phyloP scores from a whole-genome alignment of 2,329 filamentous ascomycete species.

The Herpotrichia juniperi region DNA sequence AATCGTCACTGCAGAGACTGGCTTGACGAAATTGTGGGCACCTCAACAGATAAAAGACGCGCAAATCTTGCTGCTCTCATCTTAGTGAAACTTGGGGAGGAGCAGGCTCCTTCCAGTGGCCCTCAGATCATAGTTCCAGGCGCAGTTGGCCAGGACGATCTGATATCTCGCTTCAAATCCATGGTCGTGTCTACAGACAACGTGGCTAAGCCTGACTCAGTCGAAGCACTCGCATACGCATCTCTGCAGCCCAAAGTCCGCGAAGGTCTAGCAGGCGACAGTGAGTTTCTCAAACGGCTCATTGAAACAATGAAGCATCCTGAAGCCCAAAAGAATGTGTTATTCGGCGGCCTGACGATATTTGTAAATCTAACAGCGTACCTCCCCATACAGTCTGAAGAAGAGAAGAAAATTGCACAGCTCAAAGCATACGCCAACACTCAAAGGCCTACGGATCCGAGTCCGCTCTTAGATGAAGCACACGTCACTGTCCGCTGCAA shows the following conservation, averaged over 20 bases:
- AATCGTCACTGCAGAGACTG: constrained; percentile 84
- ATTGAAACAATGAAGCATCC: constrained; percentile 62
- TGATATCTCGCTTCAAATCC: constrained; percentile 64
- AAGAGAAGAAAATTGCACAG: constrained; percentile 89
- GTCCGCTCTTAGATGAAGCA: constrained; percentile 76
- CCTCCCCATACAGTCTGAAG: constrained; percentile 77
- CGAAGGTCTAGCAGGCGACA: constrained; percentile 75
- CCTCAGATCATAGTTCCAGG: constrained; percentile 39
- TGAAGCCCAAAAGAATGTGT: constrained; percentile 60
- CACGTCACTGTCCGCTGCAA: constrained; percentile 78
- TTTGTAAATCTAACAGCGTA: constrained; percentile 86
- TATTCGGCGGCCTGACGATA: constrained; percentile 86
- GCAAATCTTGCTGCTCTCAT: constrained; percentile 59
- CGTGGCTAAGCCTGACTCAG: constrained; percentile 68
- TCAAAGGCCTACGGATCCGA: constrained; percentile 65
- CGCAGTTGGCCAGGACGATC: constrained; percentile 50
- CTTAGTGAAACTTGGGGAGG: constrained; percentile 61
- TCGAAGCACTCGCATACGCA: constrained; percentile 92
- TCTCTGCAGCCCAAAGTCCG: constrained; percentile 86
- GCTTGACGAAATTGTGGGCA: constrained; percentile 82
- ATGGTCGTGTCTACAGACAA: constrained; percentile 68
- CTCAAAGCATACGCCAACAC: constrained; percentile 94
- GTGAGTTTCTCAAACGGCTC: constrained; percentile 71
- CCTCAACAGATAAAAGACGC: constrained; percentile 66
- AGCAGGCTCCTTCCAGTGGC: constrained; percentile 33